A percentile compares a stretch with the other conserved stretches of the same genome.
Conservation (phyloP, 495 filamentous ascomycete genomes). For the Chaetomidium leptoderma region DNA sequence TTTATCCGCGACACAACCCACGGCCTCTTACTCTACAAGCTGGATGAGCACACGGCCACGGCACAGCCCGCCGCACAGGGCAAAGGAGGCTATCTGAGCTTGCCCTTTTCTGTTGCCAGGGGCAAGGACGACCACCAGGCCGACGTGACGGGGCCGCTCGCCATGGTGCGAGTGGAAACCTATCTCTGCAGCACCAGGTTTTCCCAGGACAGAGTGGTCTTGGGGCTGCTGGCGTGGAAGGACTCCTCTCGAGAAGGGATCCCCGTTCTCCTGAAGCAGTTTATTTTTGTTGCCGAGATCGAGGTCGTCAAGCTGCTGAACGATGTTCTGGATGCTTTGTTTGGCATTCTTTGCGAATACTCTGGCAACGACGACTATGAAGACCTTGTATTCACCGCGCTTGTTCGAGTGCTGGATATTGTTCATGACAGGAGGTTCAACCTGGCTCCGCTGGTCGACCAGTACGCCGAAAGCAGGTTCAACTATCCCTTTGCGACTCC, state of each 20-base stretch:
- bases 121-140: constrained; percentile 61
- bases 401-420: constrained; percentile 87
- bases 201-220: constrained; percentile 84
- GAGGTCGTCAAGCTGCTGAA: constrained; percentile 91
- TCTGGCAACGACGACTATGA: constrained; percentile 86
- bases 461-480: constrained; percentile 84
- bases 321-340: constrained; percentile 88
- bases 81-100: constrained; percentile 74
- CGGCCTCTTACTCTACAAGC: constrained; percentile 74
- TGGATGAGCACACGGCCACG: constrained; percentile 74
- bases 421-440: constrained; percentile 94
- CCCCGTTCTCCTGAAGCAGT: constrained; percentile 66
- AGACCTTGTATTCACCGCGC: constrained; percentile 83
- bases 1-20: constrained; percentile 87
- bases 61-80: constrained; percentile 51
- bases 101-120: constrained; percentile 72
- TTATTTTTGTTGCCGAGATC: constrained; percentile 93
- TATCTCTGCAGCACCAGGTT: constrained; percentile 94
- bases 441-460: constrained; percentile 80
- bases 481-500: constrained; percentile 91
- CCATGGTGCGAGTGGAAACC: constrained; percentile 73
- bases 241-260: constrained; percentile 66
- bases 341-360: constrained; percentile 84
- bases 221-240: constrained; percentile 82
- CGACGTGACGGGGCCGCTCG: constrained; percentile 70